Evolutionary conservation across 768 basidiomycete genomes (phyloP).

Genomic region (Leccinum incarnatum): DNA sequence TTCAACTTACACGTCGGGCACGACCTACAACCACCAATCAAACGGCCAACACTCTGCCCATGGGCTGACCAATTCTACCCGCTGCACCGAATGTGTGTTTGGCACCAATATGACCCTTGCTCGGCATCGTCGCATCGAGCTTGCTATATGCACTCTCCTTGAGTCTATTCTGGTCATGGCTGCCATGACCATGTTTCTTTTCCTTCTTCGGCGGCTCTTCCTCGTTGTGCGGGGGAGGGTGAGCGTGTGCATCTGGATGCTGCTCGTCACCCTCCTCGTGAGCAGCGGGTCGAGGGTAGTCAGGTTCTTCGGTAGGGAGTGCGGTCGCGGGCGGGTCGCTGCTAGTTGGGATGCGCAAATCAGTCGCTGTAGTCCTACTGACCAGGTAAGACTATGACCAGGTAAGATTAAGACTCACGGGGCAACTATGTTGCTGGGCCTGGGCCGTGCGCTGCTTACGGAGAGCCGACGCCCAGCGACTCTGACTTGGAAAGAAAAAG

Average conservation of each 20-base stretch:
- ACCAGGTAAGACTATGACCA: background rate
- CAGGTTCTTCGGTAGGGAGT: slow-evolving; percentile 24
- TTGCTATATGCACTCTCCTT: slow-evolving; percentile 46
- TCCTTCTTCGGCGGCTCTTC: slow-evolving; percentile 50
- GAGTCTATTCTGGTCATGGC: slow-evolving; percentile 44
- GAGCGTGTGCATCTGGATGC: background rate
- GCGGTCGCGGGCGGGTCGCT: background rate
- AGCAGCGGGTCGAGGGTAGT: slow-evolving; percentile 55
- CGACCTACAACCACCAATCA: slow-evolving; percentile 17
- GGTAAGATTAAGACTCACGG: slow-evolving; percentile 23
- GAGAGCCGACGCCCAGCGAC: slow-evolving; percentile 55
- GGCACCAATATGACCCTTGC: slow-evolving; percentile 36
- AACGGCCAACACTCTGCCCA: slow-evolving; percentile 40
- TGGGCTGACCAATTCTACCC: slow-evolving; percentile 59
- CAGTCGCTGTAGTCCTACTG: background rate
- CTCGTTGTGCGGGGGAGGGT: slow-evolving; percentile 39
- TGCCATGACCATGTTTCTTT: slow-evolving; percentile 40
- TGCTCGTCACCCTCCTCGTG: slow-evolving; percentile 36
- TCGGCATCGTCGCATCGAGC: slow-evolving; percentile 47
- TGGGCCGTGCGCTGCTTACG: slow-evolving; percentile 37
- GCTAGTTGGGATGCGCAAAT: background rate
- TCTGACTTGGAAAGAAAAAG: slow-evolving; percentile 22
- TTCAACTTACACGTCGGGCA: background rate
- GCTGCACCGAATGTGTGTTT: slow-evolving; percentile 41
- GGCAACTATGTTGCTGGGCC: slow-evolving; percentile 22